Evolutionary conservation across 2,329 filamentous ascomycete genomes (phyloP).

Genomic region (Ustilaginoidea virens): DNA sequence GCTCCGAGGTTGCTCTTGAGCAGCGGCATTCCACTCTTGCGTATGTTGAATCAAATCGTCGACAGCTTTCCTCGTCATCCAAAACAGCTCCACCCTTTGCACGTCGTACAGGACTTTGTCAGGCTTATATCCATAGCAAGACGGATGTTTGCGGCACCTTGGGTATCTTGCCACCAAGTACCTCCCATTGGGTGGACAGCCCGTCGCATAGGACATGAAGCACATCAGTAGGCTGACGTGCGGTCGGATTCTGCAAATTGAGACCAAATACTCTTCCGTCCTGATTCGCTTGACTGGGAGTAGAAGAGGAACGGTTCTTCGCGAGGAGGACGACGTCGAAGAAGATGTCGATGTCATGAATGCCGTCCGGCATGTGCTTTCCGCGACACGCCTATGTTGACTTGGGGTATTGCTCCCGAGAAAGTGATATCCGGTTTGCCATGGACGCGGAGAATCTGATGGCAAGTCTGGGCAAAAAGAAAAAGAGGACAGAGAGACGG

Average conservation of each 20-base stretch:
- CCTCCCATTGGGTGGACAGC: constrained; percentile 1
- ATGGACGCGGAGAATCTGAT: too few species aligned
- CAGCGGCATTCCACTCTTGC: neutral
- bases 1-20: too few species aligned
- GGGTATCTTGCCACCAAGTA: constrained; percentile 3
- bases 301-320: neutral
- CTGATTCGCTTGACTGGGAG: constrained; percentile 1
- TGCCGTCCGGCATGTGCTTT: too few species aligned
- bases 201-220: constrained; percentile 1
- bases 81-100: constrained; percentile 1
- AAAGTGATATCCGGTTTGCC: too few species aligned
- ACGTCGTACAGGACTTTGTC: neutral
- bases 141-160: neutral
- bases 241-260: neutral
- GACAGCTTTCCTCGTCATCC: constrained; percentile 1
- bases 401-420: too few species aligned
- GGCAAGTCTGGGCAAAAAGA: too few species aligned
- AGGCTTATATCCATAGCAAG: neutral
- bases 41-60: neutral
- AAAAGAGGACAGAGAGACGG: too few species aligned
- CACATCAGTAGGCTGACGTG: constrained; percentile 1
- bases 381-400: too few species aligned
- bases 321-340: neutral
- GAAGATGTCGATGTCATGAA: constrained; percentile 1
- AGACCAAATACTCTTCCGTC: constrained; percentile 1